phyloP scores from a whole-genome alignment of 2,329 filamentous ascomycete genomes.

The Thelonectria blattea region DNA sequence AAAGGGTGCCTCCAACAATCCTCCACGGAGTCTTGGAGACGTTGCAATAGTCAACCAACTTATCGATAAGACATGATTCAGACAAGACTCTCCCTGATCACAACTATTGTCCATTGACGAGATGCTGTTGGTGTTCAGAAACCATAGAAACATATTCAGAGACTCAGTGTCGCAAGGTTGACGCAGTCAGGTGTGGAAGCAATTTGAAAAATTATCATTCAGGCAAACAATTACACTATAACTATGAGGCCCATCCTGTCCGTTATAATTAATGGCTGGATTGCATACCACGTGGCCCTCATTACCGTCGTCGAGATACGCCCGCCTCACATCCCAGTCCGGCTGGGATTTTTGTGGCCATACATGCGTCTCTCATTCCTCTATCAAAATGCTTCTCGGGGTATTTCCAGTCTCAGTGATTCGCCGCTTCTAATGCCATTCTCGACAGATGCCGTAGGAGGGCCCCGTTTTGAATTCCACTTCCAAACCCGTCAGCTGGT shows the following conservation, averaged over 20 bases:
- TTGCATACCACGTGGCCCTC: constrained; percentile 7
- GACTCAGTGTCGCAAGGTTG: too few species aligned
- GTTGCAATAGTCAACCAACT: too few species aligned
- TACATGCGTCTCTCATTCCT: constrained; percentile 13
- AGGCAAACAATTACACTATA: constrained; percentile 11
- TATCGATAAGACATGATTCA: too few species aligned
- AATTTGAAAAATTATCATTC: neutral
- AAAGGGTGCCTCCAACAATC: too few species aligned
- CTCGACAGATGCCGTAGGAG: neutral
- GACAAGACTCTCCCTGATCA: too few species aligned
- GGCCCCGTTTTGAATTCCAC: neutral
- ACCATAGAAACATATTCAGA: too few species aligned
- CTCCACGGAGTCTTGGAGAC: too few species aligned
- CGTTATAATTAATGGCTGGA: constrained; percentile 4
- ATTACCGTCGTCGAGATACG: constrained; percentile 16
- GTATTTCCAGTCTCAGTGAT: constrained; percentile 16
- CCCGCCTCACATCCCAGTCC: constrained; percentile 14
- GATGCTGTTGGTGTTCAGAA: too few species aligned
- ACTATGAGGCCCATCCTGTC: constrained; percentile 6
- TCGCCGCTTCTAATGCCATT: neutral
- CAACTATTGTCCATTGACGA: too few species aligned
- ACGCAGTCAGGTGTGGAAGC: neutral
- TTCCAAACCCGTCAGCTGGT: neutral
- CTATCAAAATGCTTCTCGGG: constrained; percentile 14
- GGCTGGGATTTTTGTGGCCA: constrained; percentile 14